A percentile compares a stretch with the other conserved stretches of the same genome.
Conservation (phyloP, 2,329 filamentous ascomycete genomes). For the Penicillium aurantiogriseum region DNA sequence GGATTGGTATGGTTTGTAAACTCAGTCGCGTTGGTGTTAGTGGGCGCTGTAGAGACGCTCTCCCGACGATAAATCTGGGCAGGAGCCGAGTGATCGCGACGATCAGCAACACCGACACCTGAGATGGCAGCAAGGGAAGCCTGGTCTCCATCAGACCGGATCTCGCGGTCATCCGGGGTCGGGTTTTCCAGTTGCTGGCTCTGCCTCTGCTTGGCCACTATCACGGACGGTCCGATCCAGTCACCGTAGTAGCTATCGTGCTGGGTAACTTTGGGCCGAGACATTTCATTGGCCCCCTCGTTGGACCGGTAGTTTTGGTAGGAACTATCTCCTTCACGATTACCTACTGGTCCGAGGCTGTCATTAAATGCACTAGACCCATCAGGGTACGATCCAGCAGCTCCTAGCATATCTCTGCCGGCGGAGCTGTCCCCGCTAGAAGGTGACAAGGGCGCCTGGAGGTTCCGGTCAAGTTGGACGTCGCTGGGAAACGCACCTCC, state of each 20-base stretch:
- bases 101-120: conserved; percentile 19
- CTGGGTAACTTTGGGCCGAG: conserved; percentile 20
- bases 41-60: conserved; percentile 36
- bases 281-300: conserved; percentile 8
- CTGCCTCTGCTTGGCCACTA: conserved; percentile 24
- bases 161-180: conserved; percentile 17
- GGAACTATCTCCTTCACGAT: conserved; percentile 15
- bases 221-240: conserved; percentile 53
- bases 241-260: conserved; percentile 49
- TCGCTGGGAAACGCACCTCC: conserved; percentile 97
- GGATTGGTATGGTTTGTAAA: conserved; percentile 35
- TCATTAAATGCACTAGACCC: conserved; percentile 39
- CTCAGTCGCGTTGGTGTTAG: conserved; percentile 35
- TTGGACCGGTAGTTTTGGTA: conserved; percentile 9
- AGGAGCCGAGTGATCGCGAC: conserved; percentile 22
- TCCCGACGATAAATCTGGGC: conserved; percentile 26
- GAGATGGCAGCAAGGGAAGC: conserved; percentile 17
- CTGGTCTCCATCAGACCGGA: conserved; percentile 20
- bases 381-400: conserved; percentile 56
- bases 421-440: conserved; percentile 78
- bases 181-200: conserved; percentile 9
- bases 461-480: conserved; percentile 80
- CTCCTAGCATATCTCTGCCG: conserved; percentile 61
- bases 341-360: conserved; percentile 35
- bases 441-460: conserved; percentile 75